Base-by-base conservation (phyloP, 2,329 filamentous ascomycete genomes). In the Ophiocordyceps camponoti-floridani region DNA sequence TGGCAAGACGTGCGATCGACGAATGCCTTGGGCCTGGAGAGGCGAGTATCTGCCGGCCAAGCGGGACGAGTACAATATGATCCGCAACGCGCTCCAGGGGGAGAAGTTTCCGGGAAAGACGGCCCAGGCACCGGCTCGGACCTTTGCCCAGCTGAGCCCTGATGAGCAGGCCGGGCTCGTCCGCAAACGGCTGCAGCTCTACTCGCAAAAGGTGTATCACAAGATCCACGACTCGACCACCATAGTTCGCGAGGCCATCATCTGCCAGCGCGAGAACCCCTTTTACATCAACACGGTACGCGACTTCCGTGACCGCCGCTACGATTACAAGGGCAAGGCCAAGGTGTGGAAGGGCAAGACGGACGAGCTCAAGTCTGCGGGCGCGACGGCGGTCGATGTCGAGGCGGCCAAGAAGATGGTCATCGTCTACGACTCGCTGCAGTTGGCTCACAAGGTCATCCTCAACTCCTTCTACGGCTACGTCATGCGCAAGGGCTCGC, bases 371-470 rank as follows among this genome's bases (percentile, higher is more conserved):
- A 94, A 94, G 59, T 75, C 83, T 16, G 75, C 85, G 1, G 89
- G 89, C 6, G 91, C 89, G 1, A 58, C 80, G 2, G 64, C 75
- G 9, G 62, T 65, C 2, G 91, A 98, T 53, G 72, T 98, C 14
- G 93, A 98, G 12, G 82, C 86, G 47, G 91, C 87, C 5, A 96
- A 95, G 67, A 98, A 98, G 69, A 98, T 98, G 93, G 91, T 95
- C 46, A 73, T 96, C 42, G 66, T 98, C 4, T 98, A 85, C 59
- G 91, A 98, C 59, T 98, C 91, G 0, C 69, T 98, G 47, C 93
- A 98, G 61, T 70, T 98, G 54, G 91, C 91, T 0, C 91, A 98
- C 69, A 98, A 98, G 61, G 91, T 98, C 66, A 98, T 98, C 71
- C 62, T 98, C 45, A 98, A 98, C 68, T 94, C 87, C 46, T 98